Base-by-base conservation (phyloP, 2,329 filamentous ascomycete species). In the Sclerotiophoma versabilis region DNA sequence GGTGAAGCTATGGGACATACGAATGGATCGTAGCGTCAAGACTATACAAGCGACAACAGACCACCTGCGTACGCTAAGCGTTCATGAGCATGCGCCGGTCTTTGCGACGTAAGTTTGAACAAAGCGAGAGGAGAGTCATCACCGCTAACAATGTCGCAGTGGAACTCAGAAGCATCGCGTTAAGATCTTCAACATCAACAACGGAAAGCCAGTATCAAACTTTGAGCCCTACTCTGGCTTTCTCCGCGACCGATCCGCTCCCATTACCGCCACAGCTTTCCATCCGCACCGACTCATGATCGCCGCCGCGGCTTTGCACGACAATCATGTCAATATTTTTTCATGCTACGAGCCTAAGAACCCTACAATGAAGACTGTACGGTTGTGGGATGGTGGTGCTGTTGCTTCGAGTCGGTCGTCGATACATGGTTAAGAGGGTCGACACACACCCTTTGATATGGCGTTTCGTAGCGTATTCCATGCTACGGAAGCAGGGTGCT, bases 11-110 rank as follows among this genome's bases (percentile, higher is more conserved):
- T 99, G 95, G 95, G 95, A 99, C 75, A 92, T 99, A 44, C 86
- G 95, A 42, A 91, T 92, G 86, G 90, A 95, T 60, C 83, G 83
- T 63, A 87, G 90, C 5, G 80, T 96, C 44, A 87, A 87, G 56
- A 86, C 86, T 2, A 89, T 93, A 67, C 83, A 86, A 69, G 87
- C 89, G 6, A 93, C 91, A 3, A 87, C 84, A 56, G 87, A 93
- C 66, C 90, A 89, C 8, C 82, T 96, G 57, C 86, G 92, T 49
- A 96, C 91, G 15, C 84, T 96, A 52, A 95, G 90, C 73, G 93
- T 95, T 34, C 95, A 99, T 74, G 95, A 99, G 76, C 95, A 99
- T 76, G 86, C 96, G 48, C 95, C 95, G 22, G 93, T 99, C 11
- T 97, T 99, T 79, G 92, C 92, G 26, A 63, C 57, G 65, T 66